Evolutionary conservation across 495 filamentous ascomycete species (phyloP), one percentile per base, ranked within the genome.

Genomic region (Aspergillus panamensis): DNA sequence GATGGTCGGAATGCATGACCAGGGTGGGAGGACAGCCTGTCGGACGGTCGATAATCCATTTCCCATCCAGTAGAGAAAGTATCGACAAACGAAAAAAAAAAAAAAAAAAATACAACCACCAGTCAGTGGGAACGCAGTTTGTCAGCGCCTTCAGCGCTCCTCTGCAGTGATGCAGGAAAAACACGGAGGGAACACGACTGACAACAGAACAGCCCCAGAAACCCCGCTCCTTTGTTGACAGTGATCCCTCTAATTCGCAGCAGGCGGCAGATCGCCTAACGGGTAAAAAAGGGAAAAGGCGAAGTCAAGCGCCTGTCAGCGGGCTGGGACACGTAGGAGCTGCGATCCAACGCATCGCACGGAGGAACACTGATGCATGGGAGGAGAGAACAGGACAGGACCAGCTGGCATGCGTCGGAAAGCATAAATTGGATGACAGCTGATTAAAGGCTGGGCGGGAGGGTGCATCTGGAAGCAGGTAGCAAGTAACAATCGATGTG

Each of bases 1-100:
- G 66, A 70, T 49, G 69, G 60, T 56, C 65, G 66, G 61, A 63
- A 62, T 42, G 67, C 56, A 56, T 73, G 35, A 8, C 14, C 68
- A 51, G 62, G 59, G 59, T 66, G 63, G 50, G 67, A 40, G 58
- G 69, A 59, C 48, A 64, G 45, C 21, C 60, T 59, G 58, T 71
- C 67, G 48, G 71, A 61, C 12, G 29, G 48, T 29, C 57, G 45
- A 60, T 53, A 56, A 49, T 76, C 71, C 75, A 78, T 76, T 55
- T 58, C 33, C 42, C 17, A 32, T 9, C 21, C 31, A 39, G 13
- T 1, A 9, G 21, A 53, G 17, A 16, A 43, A 55, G 14, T 35
- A 48, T 48, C 33, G 42, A 57, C 31, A 48, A 57, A 39, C 5
- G 12, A 14, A 9, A 40, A 40, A 40, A 14, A 40, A 39, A 39